Percentiles rank a stretch among this genome's conserved stretches.
phyloP scores from a whole-genome alignment of 176 grass and related monocot genomes.

The Rhynchospora tenuis region DNA sequence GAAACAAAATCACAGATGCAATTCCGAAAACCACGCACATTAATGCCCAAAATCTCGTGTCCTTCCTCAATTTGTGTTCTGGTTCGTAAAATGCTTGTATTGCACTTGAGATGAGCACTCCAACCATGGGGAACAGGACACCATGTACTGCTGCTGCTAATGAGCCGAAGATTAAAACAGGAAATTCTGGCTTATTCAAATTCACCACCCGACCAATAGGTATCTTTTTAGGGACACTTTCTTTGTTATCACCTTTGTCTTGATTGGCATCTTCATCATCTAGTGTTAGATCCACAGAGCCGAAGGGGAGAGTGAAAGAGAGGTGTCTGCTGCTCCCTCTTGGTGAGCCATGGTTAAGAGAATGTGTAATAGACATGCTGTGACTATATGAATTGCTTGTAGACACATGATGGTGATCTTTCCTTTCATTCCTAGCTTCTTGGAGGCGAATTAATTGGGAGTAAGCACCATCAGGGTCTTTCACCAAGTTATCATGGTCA shows the following conservation, averaged over 20 bases:
- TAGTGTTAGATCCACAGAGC: conserved; percentile 14
- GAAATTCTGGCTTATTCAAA: conserved; percentile 82
- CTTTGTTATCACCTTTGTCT: not conserved
- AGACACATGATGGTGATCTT: conserved; percentile 18
- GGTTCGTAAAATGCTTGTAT: conserved; percentile 65
- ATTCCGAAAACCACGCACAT: conserved; percentile 68
- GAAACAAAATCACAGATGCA: conserved; percentile 37
- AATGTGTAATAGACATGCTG: conserved; percentile 50
- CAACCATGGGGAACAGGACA: conserved; percentile 73
- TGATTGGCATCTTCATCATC: not conserved
- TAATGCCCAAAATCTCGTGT: conserved; percentile 74
- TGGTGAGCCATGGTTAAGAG: conserved; percentile 44
- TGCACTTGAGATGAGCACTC: conserved; percentile 42
- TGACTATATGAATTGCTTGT: conserved; percentile 49
- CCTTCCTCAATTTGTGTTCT: conserved; percentile 47
- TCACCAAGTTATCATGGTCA: conserved; percentile 59
- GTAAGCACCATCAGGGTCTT: conserved; percentile 59
- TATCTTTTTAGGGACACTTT: conserved; percentile 31
- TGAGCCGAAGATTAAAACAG: conserved; percentile 50
- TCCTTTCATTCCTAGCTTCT: conserved; percentile 29
- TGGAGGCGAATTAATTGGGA: conserved; percentile 62
- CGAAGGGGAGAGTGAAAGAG: conserved; percentile 39
- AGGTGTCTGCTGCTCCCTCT: conserved; percentile 40
- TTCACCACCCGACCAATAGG: conserved; percentile 46
- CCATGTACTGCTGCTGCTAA: conserved; percentile 75